Percentiles rank a stretch among this genome's conserved stretches.
Conservation (phyloP, 2,329 filamentous ascomycete genomes). For the Lecanosticta acicola region DNA sequence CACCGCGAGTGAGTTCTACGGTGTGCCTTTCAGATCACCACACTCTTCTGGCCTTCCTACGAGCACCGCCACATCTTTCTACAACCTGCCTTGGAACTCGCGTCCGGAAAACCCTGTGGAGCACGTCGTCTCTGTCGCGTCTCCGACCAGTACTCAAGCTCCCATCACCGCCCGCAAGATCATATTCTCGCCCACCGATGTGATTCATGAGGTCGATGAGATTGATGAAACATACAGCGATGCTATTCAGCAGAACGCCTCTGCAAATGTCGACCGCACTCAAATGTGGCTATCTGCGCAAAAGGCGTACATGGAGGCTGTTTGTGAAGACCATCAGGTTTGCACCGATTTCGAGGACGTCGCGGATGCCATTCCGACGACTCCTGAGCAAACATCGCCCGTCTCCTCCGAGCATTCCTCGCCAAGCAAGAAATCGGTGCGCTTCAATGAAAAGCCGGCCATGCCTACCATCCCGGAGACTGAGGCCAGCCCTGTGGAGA, state of each 20-base stretch:
- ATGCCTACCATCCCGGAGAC: conserved; percentile 4
- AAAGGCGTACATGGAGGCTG: conserved; percentile 54
- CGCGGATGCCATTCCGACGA: conserved; percentile 27
- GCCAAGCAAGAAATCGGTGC: conserved; percentile 65
- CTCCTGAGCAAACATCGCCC: conserved; percentile 25
- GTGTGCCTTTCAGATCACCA: conserved; percentile 63
- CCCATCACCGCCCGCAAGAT: conserved; percentile 61
- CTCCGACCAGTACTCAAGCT: conserved; percentile 33
- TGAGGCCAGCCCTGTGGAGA: conserved; percentile 2
- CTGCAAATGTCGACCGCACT: conserved; percentile 76
- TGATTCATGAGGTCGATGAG: conserved; percentile 38
- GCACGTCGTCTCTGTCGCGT: conserved; percentile 58
- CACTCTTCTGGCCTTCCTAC: conserved; percentile 52
- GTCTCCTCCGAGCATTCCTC: conserved; percentile 24
- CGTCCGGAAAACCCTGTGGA: conserved; percentile 49
- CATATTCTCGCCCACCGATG: conserved; percentile 35
- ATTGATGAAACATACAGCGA: conserved; percentile 66
- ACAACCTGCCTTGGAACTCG: conserved; percentile 67
- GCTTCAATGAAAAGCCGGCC: conserved; percentile 46
- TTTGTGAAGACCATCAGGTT: conserved; percentile 30
- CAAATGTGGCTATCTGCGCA: conserved; percentile 82
- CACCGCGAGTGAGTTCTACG: conserved; percentile 89
- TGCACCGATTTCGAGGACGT: conserved; percentile 27
- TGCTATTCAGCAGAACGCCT: conserved; percentile 64
- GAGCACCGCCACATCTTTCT: conserved; percentile 84